These are phyloP conservation scores for Colletotrichum tropicale DNA, from an alignment of 2,329 filamentous ascomycete species.

Conservation along the genomic window DNA sequence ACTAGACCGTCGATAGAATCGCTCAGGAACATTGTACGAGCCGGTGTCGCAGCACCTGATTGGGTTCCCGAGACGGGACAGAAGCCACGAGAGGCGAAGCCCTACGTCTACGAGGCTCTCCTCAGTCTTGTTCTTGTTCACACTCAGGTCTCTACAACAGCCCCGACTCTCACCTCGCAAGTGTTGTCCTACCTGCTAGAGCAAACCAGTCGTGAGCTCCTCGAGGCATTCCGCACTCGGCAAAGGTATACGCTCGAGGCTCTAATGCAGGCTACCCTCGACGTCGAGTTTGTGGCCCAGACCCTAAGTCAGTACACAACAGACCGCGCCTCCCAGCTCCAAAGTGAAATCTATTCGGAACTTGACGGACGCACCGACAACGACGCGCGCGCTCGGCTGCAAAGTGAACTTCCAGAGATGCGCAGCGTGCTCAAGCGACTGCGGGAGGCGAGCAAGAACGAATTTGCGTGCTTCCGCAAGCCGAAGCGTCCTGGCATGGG, in stretches of 20 bases:
- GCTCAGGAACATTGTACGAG: conserved; percentile 72
- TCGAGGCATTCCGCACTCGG: conserved; percentile 76
- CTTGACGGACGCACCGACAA: conserved; percentile 90
- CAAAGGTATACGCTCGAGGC: conserved; percentile 75
- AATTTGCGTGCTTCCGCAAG: conserved; percentile 86
- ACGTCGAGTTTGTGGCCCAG: conserved; percentile 96
- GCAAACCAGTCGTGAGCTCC: conserved; percentile 78
- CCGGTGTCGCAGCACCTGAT: conserved; percentile 71
- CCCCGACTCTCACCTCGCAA: conserved; percentile 75
- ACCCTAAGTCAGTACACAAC: conserved; percentile 87
- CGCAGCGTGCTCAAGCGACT: conserved; percentile 83
- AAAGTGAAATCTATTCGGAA: conserved; percentile 91
- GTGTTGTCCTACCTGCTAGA: conserved; percentile 89
- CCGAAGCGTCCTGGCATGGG: conserved; percentile 49
- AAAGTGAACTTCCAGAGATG: conserved; percentile 90
- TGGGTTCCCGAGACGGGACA: conserved; percentile 69
- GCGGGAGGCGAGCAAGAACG: conserved; percentile 79
- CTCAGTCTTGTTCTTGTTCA: conserved; percentile 89
- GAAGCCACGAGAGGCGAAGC: conserved; percentile 76
- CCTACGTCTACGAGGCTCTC: conserved; percentile 89
- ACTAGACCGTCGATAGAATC: conserved; percentile 75
- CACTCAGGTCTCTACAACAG: conserved; percentile 83
- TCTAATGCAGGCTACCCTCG: conserved; percentile 95
- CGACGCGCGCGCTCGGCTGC: conserved; percentile 77
- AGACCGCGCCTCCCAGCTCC: conserved; percentile 78